Base-by-base conservation (phyloP, 2,329 filamentous ascomycete genomes). In the Geosmithia morbida region DNA sequence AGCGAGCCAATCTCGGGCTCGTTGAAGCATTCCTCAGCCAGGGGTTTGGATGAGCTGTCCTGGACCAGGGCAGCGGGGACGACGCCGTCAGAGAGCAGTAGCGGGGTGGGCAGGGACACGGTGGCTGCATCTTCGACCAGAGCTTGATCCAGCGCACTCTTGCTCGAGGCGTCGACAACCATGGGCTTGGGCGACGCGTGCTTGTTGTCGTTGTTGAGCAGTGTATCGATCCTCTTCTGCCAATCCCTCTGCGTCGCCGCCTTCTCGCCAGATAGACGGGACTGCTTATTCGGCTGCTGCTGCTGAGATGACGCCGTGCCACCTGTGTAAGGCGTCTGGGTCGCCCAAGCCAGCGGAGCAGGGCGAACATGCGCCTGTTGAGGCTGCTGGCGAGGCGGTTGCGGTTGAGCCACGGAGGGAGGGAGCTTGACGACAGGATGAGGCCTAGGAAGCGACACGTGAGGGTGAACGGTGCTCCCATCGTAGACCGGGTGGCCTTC, bases 171-270 rank as follows among this genome's bases (percentile, higher is more conserved):
- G 51, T 83, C 75, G 40, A 86, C 74, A 45, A 77, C 74, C 48
- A 83, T 69, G 49, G 74, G 70, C 55, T 74, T 79, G 43, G 72
- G 69, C 14, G 69, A 70, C 18, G 73, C 65, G 7, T 78, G 71
- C 59, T 84, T 88, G 40, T 69, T 67, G n/a, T 79, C 78, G 54
- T 80, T 77, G 54, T 80, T 77, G 37, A 95, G 73, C 43, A 94
- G 72, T 43, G 75, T 81, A 61, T 94, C 88, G 61, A 96, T 88
- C 56, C 81, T 81, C 55, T 85, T 82, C 61, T 94, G 87, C 88
- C 88, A 90, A 48, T 73, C 72, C 46, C 59, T 57, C 51, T 66
- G 54, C 50, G 61, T 59, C 7, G 65, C 16, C 13, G 33, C 14
- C 33, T 16, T 16, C 58, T 57, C 20, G 56, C 54, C 43, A 18